Conservation (phyloP, 768 basidiomycete genomes). For the Cystobasidium tubakii region DNA sequence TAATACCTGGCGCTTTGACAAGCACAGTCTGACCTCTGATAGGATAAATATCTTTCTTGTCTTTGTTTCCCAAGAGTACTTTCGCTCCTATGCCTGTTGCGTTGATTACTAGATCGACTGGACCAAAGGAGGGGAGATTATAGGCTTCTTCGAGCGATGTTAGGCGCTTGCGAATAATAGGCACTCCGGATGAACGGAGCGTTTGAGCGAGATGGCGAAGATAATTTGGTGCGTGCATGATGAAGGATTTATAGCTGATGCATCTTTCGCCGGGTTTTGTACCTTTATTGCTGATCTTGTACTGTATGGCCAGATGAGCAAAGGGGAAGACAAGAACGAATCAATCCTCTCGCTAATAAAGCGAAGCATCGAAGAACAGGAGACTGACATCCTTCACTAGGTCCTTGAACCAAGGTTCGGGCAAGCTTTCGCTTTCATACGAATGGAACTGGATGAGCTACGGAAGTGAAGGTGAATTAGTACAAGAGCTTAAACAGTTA, state of each 20-base stretch:
- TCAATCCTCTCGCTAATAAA: too few relatives aligned
- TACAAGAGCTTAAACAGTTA: neutral
- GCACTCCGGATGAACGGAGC: constrained; percentile 18
- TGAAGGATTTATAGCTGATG: constrained; percentile 32
- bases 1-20: constrained; percentile 32
- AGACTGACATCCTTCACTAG: constrained; percentile 27
- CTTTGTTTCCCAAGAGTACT: constrained; percentile 28
- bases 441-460: constrained; percentile 31
- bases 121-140: constrained; percentile 5
- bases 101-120: constrained; percentile 30
- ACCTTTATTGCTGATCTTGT: neutral
- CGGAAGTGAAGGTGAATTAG: neutral
- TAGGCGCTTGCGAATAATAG: constrained; percentile 8
- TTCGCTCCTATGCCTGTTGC: constrained; percentile 34
- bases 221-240: constrained; percentile 33
- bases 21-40: constrained; percentile 38
- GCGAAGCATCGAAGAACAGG: neutral
- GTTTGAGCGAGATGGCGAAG: neutral
- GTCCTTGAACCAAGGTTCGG: constrained; percentile 34
- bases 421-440: constrained; percentile 10
- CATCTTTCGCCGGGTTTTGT: neutral
- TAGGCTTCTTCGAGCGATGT: constrained; percentile 20
- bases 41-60: constrained; percentile 28
- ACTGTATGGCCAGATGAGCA: neutral
- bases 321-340: too few relatives aligned